Conservation (phyloP, 1,139 yeast species). For the Magnusiomyces paraingens region DNA sequence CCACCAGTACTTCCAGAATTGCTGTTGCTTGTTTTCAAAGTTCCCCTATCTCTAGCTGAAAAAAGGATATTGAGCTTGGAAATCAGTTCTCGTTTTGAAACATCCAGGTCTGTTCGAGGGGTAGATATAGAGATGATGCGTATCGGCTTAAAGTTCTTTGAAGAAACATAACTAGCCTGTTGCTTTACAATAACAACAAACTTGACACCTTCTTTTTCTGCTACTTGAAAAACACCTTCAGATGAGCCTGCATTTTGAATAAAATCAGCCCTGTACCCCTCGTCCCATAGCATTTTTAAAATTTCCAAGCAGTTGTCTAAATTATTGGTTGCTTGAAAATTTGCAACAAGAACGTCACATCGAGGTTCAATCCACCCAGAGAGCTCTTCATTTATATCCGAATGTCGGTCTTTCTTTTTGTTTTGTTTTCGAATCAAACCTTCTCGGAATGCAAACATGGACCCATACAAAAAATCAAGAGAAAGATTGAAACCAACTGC, state of each 20-base stretch:
- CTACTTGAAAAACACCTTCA: constrained; percentile 64
- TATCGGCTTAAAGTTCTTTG: constrained; percentile 59
- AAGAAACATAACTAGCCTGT: constrained; percentile 31
- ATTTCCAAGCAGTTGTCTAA: constrained; percentile 58
- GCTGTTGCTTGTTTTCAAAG: background rate
- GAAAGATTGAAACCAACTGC: constrained; percentile 85
- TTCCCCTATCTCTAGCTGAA: constrained; percentile 22
- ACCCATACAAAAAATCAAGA: constrained; percentile 50
- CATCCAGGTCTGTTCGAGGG: constrained; percentile 58
- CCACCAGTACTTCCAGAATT: background rate
- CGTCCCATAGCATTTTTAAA: constrained; percentile 60
- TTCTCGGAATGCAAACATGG: constrained; percentile 39
- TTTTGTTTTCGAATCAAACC: constrained; percentile 18
- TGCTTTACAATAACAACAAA: constrained; percentile 76
- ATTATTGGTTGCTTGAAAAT: constrained; percentile 44
- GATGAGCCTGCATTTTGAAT: constrained; percentile 43
- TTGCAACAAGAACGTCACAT: constrained; percentile 75
- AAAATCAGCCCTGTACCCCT: constrained; percentile 66
- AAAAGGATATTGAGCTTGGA: constrained; percentile 44
- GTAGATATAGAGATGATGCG: constrained; percentile 54
- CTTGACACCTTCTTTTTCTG: constrained; percentile 61
- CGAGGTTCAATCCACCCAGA: constrained; percentile 31
- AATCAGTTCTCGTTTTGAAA: constrained; percentile 60
- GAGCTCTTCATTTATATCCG: background rate
- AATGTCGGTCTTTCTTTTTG: constrained; percentile 18